These are phyloP conservation scores for Trametes sanguinea DNA, from an alignment of 768 basidiomycete genomes.

Conservation along the genomic window DNA sequence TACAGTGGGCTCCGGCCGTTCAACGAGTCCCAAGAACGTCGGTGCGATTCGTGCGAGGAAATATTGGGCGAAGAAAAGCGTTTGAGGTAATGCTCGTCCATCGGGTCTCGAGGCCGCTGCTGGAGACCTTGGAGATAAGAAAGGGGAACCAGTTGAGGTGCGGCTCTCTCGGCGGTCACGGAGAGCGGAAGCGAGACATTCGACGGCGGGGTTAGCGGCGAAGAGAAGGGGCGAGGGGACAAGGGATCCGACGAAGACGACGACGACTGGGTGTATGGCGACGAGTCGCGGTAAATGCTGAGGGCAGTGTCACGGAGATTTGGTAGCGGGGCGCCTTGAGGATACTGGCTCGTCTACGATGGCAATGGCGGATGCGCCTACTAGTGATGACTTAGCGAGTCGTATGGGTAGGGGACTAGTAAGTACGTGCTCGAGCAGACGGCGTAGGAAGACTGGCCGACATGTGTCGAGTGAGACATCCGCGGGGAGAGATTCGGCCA, in stretches of 20 bases:
- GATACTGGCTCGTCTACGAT: constrained; percentile 4
- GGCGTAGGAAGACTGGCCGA: constrained; percentile 2
- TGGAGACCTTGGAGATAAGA: constrained; percentile 56
- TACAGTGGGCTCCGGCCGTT: constrained; percentile 6
- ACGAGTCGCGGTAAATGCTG: constrained; percentile 27
- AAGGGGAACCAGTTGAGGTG: constrained; percentile 55
- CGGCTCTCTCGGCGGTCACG: constrained; percentile 7
- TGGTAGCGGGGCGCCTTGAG: constrained; percentile 14
- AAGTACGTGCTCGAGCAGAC: constrained; percentile 16
- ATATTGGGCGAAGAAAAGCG: constrained; percentile 41
- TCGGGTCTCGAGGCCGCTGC: constrained; percentile 58
- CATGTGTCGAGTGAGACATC: constrained; percentile 7
- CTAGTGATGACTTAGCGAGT: constrained; percentile 7
- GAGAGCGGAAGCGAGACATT: constrained; percentile 14
- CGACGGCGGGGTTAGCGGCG: constrained; percentile 25
- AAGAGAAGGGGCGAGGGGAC: constrained; percentile 22
- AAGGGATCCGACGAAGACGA: constrained; percentile 25
- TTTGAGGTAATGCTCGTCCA: constrained; percentile 64
- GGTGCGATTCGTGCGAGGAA: constrained; percentile 11
- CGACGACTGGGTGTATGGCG: constrained; percentile 32
- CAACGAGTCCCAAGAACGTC: constrained; percentile 11
- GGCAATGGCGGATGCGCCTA: background rate
- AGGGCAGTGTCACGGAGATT: constrained; percentile 19
- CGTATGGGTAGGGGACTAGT: constrained; percentile 13
- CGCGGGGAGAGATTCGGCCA: constrained; percentile 11